Evolutionary conservation across 257 asterid genomes (phyloP).

Genomic region (Penstemon eatonii): DNA sequence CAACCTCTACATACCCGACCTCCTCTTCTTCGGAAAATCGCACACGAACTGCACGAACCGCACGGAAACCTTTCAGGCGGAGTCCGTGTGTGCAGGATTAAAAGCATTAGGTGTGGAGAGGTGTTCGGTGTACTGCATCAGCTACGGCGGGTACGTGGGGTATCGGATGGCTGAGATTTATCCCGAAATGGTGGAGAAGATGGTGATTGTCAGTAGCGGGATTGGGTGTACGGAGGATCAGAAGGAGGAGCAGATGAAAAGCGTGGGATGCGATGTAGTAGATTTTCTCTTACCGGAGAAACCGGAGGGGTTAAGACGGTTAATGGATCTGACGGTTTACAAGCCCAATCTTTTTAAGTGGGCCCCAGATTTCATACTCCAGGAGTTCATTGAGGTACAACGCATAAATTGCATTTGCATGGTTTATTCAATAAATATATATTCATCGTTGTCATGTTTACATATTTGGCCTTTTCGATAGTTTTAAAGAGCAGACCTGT

Average conservation of each 20-base stretch:
- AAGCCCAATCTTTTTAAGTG: conserved; percentile 43
- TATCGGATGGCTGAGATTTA: conserved; percentile 58
- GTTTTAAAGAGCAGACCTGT: no score
- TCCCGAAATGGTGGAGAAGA: conserved; percentile 58
- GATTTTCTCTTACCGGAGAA: conserved; percentile 55
- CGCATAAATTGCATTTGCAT: not conserved
- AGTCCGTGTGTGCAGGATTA: conserved; percentile 54
- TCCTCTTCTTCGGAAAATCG: conserved; percentile 66
- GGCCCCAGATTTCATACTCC: conserved; percentile 50
- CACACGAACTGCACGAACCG: conserved; percentile 43
- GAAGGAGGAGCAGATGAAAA: conserved; percentile 45
- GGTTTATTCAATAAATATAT: no score
- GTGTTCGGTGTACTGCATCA: conserved; percentile 57
- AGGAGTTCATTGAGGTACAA: conserved; percentile 39
- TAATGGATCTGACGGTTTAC: conserved; percentile 46
- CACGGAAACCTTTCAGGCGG: conserved; percentile 56
- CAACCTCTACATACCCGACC: conserved; percentile 67
- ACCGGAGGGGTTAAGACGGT: conserved; percentile 48
- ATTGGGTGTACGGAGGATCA: conserved; percentile 49
- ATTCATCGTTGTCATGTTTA: no score
- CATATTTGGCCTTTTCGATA: no score
- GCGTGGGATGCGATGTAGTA: conserved; percentile 40
- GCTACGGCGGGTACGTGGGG: conserved; percentile 68
- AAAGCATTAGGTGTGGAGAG: conserved; percentile 51
- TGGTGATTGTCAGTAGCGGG: conserved; percentile 71